These are phyloP conservation scores for Vitis amurensis DNA, from an alignment of 164 flowering plant species.

Conservation along the genomic window DNA sequence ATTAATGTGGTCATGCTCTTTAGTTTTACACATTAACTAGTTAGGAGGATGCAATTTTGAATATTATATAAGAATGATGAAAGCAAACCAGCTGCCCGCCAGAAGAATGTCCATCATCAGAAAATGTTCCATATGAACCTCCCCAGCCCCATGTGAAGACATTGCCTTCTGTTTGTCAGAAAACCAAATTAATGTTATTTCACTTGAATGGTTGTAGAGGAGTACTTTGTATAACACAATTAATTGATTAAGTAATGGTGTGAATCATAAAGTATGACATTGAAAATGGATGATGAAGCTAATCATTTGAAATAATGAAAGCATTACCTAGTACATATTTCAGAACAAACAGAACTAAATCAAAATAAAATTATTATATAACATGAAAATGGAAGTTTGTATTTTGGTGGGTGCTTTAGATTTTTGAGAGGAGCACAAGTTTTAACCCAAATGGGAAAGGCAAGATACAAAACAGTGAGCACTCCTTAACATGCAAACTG, in stretches of 20 bases:
- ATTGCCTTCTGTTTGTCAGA: constrained; percentile 51
- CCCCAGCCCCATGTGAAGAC: constrained; percentile 99
- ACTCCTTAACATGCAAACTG: too few species aligned
- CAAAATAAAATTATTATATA: too few species aligned
- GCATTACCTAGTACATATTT: too few species aligned
- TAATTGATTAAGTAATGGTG: neutral
- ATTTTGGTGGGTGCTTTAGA: too few species aligned
- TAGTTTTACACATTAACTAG: neutral
- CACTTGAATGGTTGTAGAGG: neutral
- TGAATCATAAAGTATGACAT: neutral
- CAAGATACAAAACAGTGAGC: too few species aligned
- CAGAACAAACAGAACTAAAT: too few species aligned
- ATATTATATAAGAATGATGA: constrained; percentile 7
- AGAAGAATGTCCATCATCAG: constrained; percentile 83
- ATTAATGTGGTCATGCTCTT: neutral
- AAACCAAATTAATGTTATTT: neutral
- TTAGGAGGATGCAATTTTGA: neutral
- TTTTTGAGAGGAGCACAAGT: too few species aligned
- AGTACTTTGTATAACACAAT: neutral
- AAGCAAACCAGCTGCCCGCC: constrained; percentile 97
- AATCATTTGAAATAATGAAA: too few species aligned
- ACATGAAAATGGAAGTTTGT: too few species aligned
- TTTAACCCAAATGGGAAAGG: too few species aligned
- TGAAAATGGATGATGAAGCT: too few species aligned
- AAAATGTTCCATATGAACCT: constrained; percentile 94